Percentiles rank a stretch among this genome's conserved stretches.
phyloP scores from a whole-genome alignment of 441 rosid species.

The Euphorbia schlechtendalii region DNA sequence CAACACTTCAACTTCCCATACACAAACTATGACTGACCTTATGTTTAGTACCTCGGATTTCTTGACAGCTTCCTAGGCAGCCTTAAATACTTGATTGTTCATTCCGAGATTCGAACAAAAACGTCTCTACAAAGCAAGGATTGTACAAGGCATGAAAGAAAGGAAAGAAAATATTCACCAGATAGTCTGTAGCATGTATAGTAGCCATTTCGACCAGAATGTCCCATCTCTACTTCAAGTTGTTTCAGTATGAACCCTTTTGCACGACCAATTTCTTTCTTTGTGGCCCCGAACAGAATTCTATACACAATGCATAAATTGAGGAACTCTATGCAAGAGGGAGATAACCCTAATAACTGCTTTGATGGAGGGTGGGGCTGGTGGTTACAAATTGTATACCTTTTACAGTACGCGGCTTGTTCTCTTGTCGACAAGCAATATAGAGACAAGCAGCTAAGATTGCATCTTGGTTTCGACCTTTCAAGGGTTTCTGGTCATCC shows the following conservation, averaged over 20 bases:
- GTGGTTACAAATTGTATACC: conserved; percentile 18
- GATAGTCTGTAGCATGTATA: conserved; percentile 56
- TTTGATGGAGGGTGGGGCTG: conserved; percentile 22
- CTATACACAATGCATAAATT: conserved; percentile 13
- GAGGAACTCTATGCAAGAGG: conserved; percentile 1
- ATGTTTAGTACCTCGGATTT: conserved; percentile 36
- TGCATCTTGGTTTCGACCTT: conserved; percentile 25
- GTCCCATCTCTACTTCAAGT: conserved; percentile 22
- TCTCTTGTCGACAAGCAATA: conserved; percentile 40
- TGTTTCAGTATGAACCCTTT: conserved; percentile 25
- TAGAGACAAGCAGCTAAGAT: conserved; percentile 28
- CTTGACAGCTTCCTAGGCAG: conserved; percentile 36
- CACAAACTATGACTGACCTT: conserved; percentile 19
- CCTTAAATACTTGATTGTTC: conserved; percentile 32
- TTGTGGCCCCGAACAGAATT: conserved; percentile 26
- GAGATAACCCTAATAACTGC: conserved; percentile 11
- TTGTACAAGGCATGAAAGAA: background rate
- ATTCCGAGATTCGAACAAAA: conserved; percentile 39
- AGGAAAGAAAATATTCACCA: conserved; percentile 13
- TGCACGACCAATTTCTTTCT: conserved; percentile 33
- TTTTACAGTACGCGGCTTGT: conserved; percentile 24
- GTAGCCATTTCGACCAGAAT: conserved; percentile 22
- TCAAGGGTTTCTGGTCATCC: conserved; percentile 24
- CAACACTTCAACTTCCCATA: background rate
- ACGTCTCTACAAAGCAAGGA: conserved; percentile 22